These are phyloP conservation scores for Rhamnella rubrinervis DNA, from an alignment of 331 rosid genomes.

Conservation along the genomic window DNA sequence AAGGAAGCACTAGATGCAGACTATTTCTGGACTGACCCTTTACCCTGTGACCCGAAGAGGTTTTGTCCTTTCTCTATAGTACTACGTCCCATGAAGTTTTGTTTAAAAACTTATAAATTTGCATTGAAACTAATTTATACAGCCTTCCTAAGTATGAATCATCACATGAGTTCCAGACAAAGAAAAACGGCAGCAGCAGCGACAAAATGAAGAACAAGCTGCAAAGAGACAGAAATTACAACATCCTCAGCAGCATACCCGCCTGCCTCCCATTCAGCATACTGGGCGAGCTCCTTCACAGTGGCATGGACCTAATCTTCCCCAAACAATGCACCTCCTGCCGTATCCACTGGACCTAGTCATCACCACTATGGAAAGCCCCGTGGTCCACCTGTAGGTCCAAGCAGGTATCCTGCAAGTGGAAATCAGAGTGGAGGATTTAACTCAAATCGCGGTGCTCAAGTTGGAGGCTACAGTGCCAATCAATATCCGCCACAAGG, in stretches of 20 bases:
- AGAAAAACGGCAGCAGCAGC: constrained; percentile 79
- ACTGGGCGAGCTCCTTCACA: constrained; percentile 42
- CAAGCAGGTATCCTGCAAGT: constrained; percentile 54
- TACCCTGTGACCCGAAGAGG: constrained; percentile 86
- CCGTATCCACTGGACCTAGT: constrained; percentile 50
- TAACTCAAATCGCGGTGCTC: constrained; percentile 50
- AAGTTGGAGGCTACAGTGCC: constrained; percentile 53
- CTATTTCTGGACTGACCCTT: constrained; percentile 81
- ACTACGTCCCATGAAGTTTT: background rate
- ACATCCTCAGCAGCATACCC: constrained; percentile 57
- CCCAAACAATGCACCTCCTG: constrained; percentile 47
- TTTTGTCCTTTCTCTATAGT: constrained; percentile 12
- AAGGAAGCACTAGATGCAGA: constrained; percentile 79
- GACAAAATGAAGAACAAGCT: constrained; percentile 61
- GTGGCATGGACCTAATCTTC: constrained; percentile 46
- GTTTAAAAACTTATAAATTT: background rate
- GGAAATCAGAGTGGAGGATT: constrained; percentile 54
- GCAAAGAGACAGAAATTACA: constrained; percentile 65
- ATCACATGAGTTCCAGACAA: constrained; percentile 78
- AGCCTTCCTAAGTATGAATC: constrained; percentile 81
- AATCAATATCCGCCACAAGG: constrained; percentile 73
- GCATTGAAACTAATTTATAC: constrained; percentile 5
- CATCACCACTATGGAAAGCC: constrained; percentile 61
- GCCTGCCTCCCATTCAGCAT: constrained; percentile 62
- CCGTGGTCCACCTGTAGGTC: constrained; percentile 56